Base-by-base conservation (phyloP, 352 stramenopile species). In the Phytopythium boreale region DNA sequence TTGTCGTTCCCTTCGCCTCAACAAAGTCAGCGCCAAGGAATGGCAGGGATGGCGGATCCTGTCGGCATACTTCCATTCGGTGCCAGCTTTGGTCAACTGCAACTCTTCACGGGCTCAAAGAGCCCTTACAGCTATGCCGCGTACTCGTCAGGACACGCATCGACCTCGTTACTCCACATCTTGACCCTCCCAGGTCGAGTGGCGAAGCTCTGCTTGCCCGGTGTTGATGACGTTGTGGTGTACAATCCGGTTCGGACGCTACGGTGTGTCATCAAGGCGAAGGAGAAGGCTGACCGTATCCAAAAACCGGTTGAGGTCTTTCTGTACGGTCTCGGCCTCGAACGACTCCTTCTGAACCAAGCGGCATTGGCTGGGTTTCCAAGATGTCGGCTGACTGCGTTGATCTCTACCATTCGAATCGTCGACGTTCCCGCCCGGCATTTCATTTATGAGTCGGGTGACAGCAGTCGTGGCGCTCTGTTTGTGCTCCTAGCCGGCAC, bases 241-340 rank as follows among this genome's bases (percentile, higher is more conserved):
- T 84, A 75, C 69, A 80, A 84, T 27, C 75, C 75, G 4, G 47
- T 71, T 8, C 68, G 75, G n/a, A 62, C 70, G 15, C 49, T 81
- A 17, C 77, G 76, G 59, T 67, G 73, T 39, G 56, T 77, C 2
- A 49, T 72, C 39, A 67, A 75, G 17, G 52, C 51, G n/a, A 61
- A 27, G 29, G 31, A 67, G 4, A n/a, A 39, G 3, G 31, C 67
- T 1, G 2, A 62, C 22, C 43, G 59, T 8, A 24, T 39, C 4
- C 47, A 63, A 46, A 17, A n/a, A 19, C 43, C 47, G 19, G 10
- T 58, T 51, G 49, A 44, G 9, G 26, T 51, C 36, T 55, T 55
- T 41, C 17, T 29, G 9, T 56, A 61, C 24, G 47, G 46, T 14
- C 27, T 67, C 2, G 53, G 63, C 22, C 61, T 74, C 29, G 67